These are phyloP conservation scores for Penicillium paxilli DNA, from an alignment of 495 filamentous ascomycete genomes.

Conservation along the genomic window DNA sequence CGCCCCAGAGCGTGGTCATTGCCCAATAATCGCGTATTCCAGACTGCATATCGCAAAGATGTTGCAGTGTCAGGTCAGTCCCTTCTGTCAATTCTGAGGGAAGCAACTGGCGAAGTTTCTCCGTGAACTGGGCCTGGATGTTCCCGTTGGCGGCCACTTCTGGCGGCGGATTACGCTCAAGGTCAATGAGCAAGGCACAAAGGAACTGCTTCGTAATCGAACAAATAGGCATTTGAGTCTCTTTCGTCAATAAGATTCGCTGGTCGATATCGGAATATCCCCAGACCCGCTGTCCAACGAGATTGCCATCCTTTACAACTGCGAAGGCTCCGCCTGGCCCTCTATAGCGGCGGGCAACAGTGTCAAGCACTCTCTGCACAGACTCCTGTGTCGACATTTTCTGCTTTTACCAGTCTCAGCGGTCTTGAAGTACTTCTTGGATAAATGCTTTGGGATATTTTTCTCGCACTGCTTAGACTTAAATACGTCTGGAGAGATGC, in stretches of 20 bases:
- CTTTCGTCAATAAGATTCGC: slow-evolving; percentile 21
- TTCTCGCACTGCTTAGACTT: no score
- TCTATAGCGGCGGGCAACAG: slow-evolving; percentile 10
- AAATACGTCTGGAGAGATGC: no score
- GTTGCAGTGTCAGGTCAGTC: slow-evolving; percentile 21
- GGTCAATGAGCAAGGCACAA: slow-evolving; percentile 28
- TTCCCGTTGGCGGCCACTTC: slow-evolving; percentile 19
- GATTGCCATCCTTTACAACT: slow-evolving; percentile 28
- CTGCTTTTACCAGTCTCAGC: no score
- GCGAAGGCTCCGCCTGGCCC: slow-evolving; percentile 32
- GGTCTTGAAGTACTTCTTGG: no score
- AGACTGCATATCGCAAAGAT: slow-evolving; percentile 33
- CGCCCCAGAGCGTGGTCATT: slow-evolving; percentile 34
- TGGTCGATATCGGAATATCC: slow-evolving; percentile 32
- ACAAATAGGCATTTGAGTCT: slow-evolving; percentile 32
- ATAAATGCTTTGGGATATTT: no score
- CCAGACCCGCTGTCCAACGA: slow-evolving; percentile 29
- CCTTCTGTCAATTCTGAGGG: slow-evolving; percentile 14
- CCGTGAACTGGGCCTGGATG: slow-evolving; percentile 18
- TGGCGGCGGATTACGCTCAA: slow-evolving; percentile 25
- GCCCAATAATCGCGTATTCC: slow-evolving; percentile 39
- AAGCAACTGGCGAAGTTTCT: slow-evolving; percentile 19
- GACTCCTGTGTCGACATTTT: slow-evolving; percentile 12
- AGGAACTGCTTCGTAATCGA: slow-evolving; percentile 39
- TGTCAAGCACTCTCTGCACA: slow-evolving; percentile 13